Conservation (phyloP, 805 yeast genomes). For the Candida koratica region DNA sequence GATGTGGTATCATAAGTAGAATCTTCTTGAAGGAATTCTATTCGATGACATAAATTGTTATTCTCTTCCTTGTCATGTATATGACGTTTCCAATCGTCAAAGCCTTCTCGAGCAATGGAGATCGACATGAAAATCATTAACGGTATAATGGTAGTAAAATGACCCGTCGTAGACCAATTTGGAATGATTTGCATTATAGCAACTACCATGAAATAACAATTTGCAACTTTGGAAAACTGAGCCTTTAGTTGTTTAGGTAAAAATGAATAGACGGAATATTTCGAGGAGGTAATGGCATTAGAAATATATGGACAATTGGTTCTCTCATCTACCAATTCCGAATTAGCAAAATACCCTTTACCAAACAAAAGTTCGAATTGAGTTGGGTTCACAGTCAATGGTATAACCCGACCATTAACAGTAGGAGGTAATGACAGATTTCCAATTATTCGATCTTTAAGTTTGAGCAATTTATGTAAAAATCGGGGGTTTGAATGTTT, state of each 20-base stretch:
- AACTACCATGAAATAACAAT: constrained; percentile 82
- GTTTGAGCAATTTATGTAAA: constrained; percentile 13
- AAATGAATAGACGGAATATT: constrained; percentile 76
- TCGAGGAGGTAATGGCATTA: constrained; percentile 79
- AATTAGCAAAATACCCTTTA: constrained; percentile 23
- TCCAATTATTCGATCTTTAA: constrained; percentile 43
- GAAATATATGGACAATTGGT: constrained; percentile 53
- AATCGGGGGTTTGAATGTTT: constrained; percentile 15
- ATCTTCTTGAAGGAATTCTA: constrained; percentile 26
- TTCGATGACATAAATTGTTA: constrained; percentile 34
- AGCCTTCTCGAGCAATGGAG: constrained; percentile 89
- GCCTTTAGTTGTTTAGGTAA: constrained; percentile 85
- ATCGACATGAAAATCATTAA: constrained; percentile 79
- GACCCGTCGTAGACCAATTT: constrained; percentile 95
- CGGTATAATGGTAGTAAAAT: constrained; percentile 90
- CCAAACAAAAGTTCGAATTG: constrained; percentile 23
- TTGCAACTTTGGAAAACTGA: constrained; percentile 91
- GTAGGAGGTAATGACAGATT: constrained; percentile 48
- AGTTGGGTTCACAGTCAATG: constrained; percentile 47
- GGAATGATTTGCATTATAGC: constrained; percentile 95
- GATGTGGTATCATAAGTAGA: constrained; percentile 33
- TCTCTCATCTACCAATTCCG: constrained; percentile 60
- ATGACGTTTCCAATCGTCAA: constrained; percentile 87
- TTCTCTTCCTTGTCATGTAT: constrained; percentile 83
- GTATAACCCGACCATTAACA: constrained; percentile 71